These are phyloP conservation scores for Stachybotrys chlorohalonatus DNA, from an alignment of 2,329 filamentous ascomycete species.

Conservation along the genomic window DNA sequence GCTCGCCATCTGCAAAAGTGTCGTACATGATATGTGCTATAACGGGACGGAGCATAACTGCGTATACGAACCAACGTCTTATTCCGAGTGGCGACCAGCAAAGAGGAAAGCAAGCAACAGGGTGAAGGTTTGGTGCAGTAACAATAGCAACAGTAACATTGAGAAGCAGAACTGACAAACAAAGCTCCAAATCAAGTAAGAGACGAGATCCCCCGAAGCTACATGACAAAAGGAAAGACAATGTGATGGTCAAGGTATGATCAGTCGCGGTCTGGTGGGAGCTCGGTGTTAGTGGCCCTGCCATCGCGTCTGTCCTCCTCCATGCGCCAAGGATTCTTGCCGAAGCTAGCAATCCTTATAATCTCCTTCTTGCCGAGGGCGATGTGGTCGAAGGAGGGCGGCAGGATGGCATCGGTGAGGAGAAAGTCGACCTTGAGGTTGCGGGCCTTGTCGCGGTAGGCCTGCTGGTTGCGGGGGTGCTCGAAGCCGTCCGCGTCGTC, in stretches of 20 bases:
- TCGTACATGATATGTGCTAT: no score
- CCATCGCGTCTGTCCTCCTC: conserved; percentile 35
- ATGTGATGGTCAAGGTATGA: not conserved
- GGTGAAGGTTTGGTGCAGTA: no score
- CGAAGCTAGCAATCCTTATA: conserved; percentile 24
- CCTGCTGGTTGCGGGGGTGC: conserved; percentile 40
- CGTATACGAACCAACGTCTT: no score
- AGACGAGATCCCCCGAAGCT: no score
- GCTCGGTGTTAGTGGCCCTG: conserved; percentile 27
- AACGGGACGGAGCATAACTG: no score
- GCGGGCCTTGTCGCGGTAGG: conserved; percentile 49
- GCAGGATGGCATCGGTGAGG: conserved; percentile 32
- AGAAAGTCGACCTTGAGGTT: conserved; percentile 45
- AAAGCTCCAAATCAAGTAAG: no score
- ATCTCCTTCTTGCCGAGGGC: conserved; percentile 41
- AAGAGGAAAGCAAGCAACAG: no score
- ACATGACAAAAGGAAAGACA: no score
- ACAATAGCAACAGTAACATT: no score
- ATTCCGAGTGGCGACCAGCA: no score
- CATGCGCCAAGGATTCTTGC: conserved; percentile 39
- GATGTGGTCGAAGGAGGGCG: conserved; percentile 40
- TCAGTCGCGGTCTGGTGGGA: not conserved
- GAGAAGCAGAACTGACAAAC: no score
- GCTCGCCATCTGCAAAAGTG: no score
- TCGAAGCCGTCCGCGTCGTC: conserved; percentile 27